Base-by-base conservation (phyloP, 441 rosid genomes). In the Gossypium lobatum region DNA sequence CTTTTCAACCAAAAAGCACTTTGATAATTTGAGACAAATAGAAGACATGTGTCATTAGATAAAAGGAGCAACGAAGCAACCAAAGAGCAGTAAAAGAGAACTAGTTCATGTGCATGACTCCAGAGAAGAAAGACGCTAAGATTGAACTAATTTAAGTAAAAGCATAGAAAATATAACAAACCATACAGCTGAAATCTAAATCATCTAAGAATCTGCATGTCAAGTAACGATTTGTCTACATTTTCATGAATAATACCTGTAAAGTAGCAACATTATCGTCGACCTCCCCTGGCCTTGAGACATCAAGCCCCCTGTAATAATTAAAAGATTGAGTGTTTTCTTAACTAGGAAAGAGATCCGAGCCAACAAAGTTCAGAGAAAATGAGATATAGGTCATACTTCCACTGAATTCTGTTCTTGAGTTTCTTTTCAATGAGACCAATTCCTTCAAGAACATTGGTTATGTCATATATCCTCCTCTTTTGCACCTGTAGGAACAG, bases 361-460 rank as follows among this genome's bases (percentile, higher is more conserved):
- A 62, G 18, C 61, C 20, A 73, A 31, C 53, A 77, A 70, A 59
- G n/a, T 76, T 58, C 9, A 20, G 72, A 66, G 57, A 80, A 52
- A 46, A 73, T 4, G 77, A 80, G 37, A 25, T 70, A 66, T 70
- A 48, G 23, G 54, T 55, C 92, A 76, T 89, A 95, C 99, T 93
- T 95, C 98, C 98, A 95, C 83, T 95, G 95, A 79, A 93, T 91
- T 79, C 91, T 90, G 81, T 95, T 95, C 84, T 93, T 95, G 76
- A 91, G 92, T 80, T 93, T 93, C 91, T 95, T 95, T 83, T 95
- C 98, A 77, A 93, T 93, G 28, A 95, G 89, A 83, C 97, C 98
- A 85, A 93, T 91, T 76, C 99, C 99, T 90, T 91, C 99, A 54
- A 95, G 85, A 75, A 95, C 99, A 88, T 93, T 95, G 81, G 97